A percentile compares a stretch with the other conserved stretches of the same genome.
These are phyloP conservation scores for Drechslera avenae DNA, from an alignment of 2,329 filamentous ascomycete species.

Conservation along the genomic window DNA sequence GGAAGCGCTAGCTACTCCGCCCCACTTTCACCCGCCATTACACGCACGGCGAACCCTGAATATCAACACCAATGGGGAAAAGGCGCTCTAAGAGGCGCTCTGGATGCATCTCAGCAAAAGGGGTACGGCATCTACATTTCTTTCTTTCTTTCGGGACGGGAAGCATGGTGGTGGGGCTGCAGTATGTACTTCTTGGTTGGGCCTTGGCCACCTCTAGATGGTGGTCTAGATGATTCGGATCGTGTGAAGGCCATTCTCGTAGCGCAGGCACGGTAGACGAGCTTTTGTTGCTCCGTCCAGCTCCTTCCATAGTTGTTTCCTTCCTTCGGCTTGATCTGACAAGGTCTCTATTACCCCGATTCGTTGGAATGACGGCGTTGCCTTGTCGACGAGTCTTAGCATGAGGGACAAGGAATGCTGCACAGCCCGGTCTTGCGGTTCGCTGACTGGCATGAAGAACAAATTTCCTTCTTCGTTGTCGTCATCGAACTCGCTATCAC, in stretches of 20 bases:
- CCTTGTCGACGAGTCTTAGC: background rate
- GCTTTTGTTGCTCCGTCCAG: constrained; percentile 12
- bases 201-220: constrained; percentile 1
- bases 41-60: constrained; percentile 8
- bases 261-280: constrained; percentile 15
- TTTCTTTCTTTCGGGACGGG: background rate
- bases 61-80: constrained; percentile 2
- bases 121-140: background rate
- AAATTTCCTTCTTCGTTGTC: background rate
- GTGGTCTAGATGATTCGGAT: constrained; percentile 15
- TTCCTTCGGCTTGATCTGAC: background rate
- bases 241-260: constrained; percentile 14
- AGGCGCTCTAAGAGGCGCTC: constrained; percentile 4
- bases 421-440: background rate
- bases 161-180: background rate
- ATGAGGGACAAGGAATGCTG: background rate
- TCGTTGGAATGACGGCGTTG: background rate
- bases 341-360: background rate
- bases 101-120: constrained; percentile 1
- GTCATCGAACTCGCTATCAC: background rate
- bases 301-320: constrained; percentile 2
- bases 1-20: background rate
- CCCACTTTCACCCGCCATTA: constrained; percentile 7
- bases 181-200: too few relatives aligned
- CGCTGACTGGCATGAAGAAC: constrained; percentile 1